A percentile compares a stretch with the other conserved stretches of the same genome.
Evolutionary conservation across 805 yeast species (phyloP).

Genomic region (Zygosaccharomyces bisporus): DNA sequence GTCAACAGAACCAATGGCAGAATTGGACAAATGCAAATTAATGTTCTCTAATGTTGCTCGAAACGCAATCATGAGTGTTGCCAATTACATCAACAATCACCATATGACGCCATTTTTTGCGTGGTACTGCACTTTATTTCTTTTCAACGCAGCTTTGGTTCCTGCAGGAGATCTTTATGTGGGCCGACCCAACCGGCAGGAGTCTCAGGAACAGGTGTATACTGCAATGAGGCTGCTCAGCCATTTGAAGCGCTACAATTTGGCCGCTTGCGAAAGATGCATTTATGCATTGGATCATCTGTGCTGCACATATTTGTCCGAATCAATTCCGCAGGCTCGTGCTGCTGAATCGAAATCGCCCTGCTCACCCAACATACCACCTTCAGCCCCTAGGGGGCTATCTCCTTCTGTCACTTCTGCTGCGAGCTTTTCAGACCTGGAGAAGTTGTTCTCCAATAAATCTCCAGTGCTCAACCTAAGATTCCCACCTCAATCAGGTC

Average conservation of each 20-base stretch:
- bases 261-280: slow-evolving; percentile 11
- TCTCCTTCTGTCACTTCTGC: slow-evolving; percentile 11
- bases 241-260: slow-evolving; percentile 8
- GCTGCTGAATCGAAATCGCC: not conserved
- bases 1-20: slow-evolving; percentile 36
- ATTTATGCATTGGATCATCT: slow-evolving; percentile 12
- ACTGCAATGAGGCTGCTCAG: slow-evolving; percentile 1
- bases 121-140: slow-evolving; percentile 62
- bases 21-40: slow-evolving; percentile 43
- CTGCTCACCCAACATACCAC: not conserved
- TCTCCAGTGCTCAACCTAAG: slow-evolving; percentile 1
- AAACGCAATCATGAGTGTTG: slow-evolving; percentile 49
- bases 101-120: slow-evolving; percentile 46
- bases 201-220: not conserved
- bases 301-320: not conserved
- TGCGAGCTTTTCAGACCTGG: slow-evolving; percentile 24
- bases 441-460: slow-evolving; percentile 15
- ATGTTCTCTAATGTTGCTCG: slow-evolving; percentile 48
- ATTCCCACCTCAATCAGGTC: slow-evolving; percentile 2
- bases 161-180: slow-evolving; percentile 39
- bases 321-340: not conserved
- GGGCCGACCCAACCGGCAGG: not conserved
- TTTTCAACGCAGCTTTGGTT: slow-evolving; percentile 60
- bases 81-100: slow-evolving; percentile 37
- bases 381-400: not conserved